Base-by-base conservation (phyloP, 371 early-diverging fungal species). In the Mucor plumbeus region DNA sequence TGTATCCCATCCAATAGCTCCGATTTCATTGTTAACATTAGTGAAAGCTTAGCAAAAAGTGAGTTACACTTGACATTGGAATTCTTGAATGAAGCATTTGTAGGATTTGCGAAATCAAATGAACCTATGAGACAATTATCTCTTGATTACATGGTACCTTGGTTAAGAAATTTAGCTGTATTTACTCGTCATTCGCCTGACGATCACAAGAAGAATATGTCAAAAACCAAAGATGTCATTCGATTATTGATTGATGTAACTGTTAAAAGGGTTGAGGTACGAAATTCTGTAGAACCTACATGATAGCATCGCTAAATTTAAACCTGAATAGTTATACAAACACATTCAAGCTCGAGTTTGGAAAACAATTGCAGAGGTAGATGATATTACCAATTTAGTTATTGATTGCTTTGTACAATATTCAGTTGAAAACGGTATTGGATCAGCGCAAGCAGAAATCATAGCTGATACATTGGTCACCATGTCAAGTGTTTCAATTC, bases 1-100 rank as follows among this genome's bases (percentile, higher is more conserved):
- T 95, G 93, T 68, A 92, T 97, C 62, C 98, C 98, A 34, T 84
- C 88, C 33, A 96, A 96, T 73, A 95, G 91, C 75, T 87, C 91
- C 7, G 83, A 88, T 48, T 97, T 95, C 75, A 90, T 95, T 33
- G 81, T 88, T 35, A 76, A 82, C 17, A 91, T 96, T 70, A 94
- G 95, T 69, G 87, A 91, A 69, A 82, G 87, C 35, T 77, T 97
- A 21, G 94, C 97, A 13, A 71, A 76, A 34, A 85, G 89, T 0
- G 93, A 93, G 61, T 85, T 87, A 1, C 88, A 91, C 54, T 82
- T 97, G 73, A 96, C 98, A 2, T 77, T 94, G 10, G 97, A 95
- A 73, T 93, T 97, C 75, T 68, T 97, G 61, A 86, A 87, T 40
- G 97, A 97, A 79, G 90, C 91, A 61, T 85, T 92, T 70, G 84